Evolutionary conservation across 805 yeast genomes (phyloP).

Genomic region (Candida caryicola): DNA sequence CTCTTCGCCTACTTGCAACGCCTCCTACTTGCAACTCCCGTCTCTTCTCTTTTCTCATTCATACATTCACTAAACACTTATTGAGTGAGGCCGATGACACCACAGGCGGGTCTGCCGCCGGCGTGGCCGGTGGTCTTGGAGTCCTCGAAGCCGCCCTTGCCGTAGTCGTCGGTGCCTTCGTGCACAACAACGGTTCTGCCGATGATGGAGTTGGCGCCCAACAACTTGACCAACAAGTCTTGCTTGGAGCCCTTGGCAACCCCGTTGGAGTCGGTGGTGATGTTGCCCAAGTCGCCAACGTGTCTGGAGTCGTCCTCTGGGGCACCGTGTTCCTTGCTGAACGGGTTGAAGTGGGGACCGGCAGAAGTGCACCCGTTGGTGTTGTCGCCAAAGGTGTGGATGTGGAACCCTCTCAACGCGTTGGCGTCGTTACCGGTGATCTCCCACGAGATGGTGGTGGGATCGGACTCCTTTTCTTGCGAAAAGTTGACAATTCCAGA

Average conservation of each 20-base stretch:
- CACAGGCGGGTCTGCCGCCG: conserved; percentile 98
- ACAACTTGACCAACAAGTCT: conserved; percentile 72
- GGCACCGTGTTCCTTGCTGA: conserved; percentile 85
- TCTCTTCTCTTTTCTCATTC: background rate
- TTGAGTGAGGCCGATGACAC: conserved; percentile 81
- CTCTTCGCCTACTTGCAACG: background rate
- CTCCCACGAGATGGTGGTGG: conserved; percentile 86
- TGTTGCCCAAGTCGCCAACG: conserved; percentile 96
- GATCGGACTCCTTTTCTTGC: conserved; percentile 74
- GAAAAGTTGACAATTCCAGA: conserved; percentile 85
- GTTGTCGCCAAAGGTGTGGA: conserved; percentile 97
- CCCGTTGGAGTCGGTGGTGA: conserved; percentile 83
- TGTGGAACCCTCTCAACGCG: conserved; percentile 94
- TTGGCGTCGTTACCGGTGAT: conserved; percentile 85
- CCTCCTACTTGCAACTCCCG: background rate
- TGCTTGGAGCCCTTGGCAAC: conserved; percentile 86
- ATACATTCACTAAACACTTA: conserved; percentile 15
- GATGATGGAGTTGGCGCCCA: conserved; percentile 83
- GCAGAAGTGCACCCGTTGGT: conserved; percentile 99
- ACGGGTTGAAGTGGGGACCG: conserved; percentile 96
- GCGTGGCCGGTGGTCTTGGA: conserved; percentile 96
- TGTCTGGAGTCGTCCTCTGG: conserved; percentile 80
- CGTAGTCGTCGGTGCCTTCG: conserved; percentile 89
- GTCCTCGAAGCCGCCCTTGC: conserved; percentile 90
- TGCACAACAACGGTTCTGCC: conserved; percentile 97